Evolutionary conservation across 2,329 filamentous ascomycete genomes (phyloP).

Genomic region (Stagonosporopsis cucurbitacearum): DNA sequence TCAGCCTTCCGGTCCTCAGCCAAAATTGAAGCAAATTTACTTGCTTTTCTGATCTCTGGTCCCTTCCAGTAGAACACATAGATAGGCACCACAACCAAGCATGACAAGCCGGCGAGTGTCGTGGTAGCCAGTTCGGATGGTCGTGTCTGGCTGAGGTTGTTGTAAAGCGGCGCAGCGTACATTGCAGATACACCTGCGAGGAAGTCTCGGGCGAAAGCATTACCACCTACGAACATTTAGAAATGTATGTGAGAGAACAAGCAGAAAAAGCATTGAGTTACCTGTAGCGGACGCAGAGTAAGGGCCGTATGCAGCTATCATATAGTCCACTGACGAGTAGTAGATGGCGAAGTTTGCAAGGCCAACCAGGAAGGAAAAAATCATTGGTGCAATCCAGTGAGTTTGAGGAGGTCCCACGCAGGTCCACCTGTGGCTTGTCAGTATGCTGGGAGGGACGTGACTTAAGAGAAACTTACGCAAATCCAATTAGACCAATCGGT

Average conservation of each 20-base stretch:
- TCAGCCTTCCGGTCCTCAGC: constrained; percentile 34
- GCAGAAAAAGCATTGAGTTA: constrained; percentile 52
- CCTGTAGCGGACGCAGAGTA: constrained; percentile 74
- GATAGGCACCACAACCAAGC: constrained; percentile 49
- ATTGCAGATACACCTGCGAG: constrained; percentile 73
- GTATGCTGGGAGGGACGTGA: not conserved
- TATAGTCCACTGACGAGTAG: constrained; percentile 79
- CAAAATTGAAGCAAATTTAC: constrained; percentile 56
- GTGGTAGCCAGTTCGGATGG: constrained; percentile 60
- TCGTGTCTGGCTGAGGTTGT: constrained; percentile 45
- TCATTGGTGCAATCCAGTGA: constrained; percentile 72
- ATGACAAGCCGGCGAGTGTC: constrained; percentile 59
- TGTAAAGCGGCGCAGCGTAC: constrained; percentile 65
- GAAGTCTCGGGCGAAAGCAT: constrained; percentile 76
- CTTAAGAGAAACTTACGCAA: constrained; percentile 52
- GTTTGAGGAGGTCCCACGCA: constrained; percentile 64
- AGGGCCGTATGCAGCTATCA: constrained; percentile 74
- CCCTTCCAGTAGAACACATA: constrained; percentile 61
- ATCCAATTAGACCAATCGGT: constrained; percentile 72
- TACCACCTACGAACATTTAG: constrained; percentile 65
- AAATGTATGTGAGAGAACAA: constrained; percentile 70
- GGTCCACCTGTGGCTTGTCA: constrained; percentile 56
- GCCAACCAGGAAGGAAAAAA: constrained; percentile 70
- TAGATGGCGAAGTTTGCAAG: constrained; percentile 74
- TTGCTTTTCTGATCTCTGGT: constrained; percentile 58